Base-by-base conservation (phyloP, 192 early-diverging fungal species). In the Hyaloraphidium curvatum region DNA sequence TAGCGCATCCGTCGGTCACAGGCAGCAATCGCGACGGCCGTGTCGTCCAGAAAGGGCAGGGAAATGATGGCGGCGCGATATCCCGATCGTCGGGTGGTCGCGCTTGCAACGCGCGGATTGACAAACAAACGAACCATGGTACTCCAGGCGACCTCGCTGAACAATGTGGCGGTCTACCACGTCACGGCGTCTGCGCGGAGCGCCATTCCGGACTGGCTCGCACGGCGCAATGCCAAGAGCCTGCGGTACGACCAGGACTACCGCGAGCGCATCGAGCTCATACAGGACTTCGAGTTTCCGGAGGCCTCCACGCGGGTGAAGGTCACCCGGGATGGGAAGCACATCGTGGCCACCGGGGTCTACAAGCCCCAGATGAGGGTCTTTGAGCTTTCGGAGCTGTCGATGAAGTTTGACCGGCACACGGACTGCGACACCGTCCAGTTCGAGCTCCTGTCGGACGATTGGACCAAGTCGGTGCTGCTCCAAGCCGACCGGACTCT, bases 261-360 rank as follows among this genome's bases (percentile, higher is more conserved):
- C 68, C 75, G 87, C 52, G 81, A 83, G 28, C 72, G 94, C 28
- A 78, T 97, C 52, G 94, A 97, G 65, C 69, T 98, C 3, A 84
- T 98, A 58, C 94, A 97, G 64, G 94, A 97, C 62, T 97, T 97
- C 62, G 84, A 88, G 63, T 98, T 98, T 57, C 94, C 94, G 9
- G 85, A 95, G 67, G 91, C 94, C 0, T 83, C 85, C 1, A 62
- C 84, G 21, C 73, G 77, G 50, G 74, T 98, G 50, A 86, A 84
- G 57, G 69, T 73, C 14, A 94, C 94, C 0, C 61, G 69, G 11
- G 94, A 98, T 61, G 82, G 88, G 35, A 76, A 86, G 41, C 81
- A 78, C 67, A 76, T 83, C 31, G 78, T 98, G 62, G 94, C 88
- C 1, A 95, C 87, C 3, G 75, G 75, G 40, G 84, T 92, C n/a